These are phyloP conservation scores for Rhizopogon vesiculosus DNA, from an alignment of 768 basidiomycete genomes.

Conservation along the genomic window DNA sequence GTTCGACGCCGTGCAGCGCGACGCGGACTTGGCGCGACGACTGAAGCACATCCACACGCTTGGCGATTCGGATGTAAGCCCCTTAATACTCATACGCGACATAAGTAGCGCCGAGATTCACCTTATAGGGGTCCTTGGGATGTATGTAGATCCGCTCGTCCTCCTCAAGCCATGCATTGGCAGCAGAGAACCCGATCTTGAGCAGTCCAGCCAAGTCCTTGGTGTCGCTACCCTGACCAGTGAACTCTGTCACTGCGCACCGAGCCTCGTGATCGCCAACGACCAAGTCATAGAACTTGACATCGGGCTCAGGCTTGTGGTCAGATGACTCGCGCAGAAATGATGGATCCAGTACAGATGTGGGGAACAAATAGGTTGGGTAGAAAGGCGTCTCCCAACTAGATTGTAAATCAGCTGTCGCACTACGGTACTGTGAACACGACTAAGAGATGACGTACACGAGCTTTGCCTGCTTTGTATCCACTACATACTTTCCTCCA, in stretches of 20 bases:
- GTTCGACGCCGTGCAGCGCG: conserved; percentile 56
- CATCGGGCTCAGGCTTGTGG: conserved; percentile 25
- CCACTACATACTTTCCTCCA: conserved; percentile 46
- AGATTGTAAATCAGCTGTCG: neutral
- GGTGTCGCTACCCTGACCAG: conserved; percentile 17
- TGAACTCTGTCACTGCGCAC: conserved; percentile 34
- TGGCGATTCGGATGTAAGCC: neutral
- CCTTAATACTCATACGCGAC: too few relatives aligned
- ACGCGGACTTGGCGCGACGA: conserved; percentile 59
- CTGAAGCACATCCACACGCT: conserved; percentile 60
- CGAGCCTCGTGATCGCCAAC: conserved; percentile 35
- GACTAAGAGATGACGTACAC: conserved; percentile 40
- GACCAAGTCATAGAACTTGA: conserved; percentile 41
- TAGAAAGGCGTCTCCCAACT: conserved; percentile 56
- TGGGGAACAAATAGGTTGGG: conserved; percentile 51
- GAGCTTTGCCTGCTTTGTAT: conserved; percentile 51
- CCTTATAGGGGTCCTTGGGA: conserved; percentile 70
- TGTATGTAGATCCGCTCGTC: conserved; percentile 58
- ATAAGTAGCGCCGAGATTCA: conserved; percentile 16
- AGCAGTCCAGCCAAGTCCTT: conserved; percentile 42
- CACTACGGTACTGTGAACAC: neutral
- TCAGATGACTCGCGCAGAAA: conserved; percentile 31
- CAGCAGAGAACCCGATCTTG: conserved; percentile 43
- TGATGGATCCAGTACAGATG: conserved; percentile 38
- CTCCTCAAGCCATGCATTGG: conserved; percentile 68